Evolutionary conservation across 1,284 basidiomycete species (phyloP).

Genomic region (Schizophyllum amplum): DNA sequence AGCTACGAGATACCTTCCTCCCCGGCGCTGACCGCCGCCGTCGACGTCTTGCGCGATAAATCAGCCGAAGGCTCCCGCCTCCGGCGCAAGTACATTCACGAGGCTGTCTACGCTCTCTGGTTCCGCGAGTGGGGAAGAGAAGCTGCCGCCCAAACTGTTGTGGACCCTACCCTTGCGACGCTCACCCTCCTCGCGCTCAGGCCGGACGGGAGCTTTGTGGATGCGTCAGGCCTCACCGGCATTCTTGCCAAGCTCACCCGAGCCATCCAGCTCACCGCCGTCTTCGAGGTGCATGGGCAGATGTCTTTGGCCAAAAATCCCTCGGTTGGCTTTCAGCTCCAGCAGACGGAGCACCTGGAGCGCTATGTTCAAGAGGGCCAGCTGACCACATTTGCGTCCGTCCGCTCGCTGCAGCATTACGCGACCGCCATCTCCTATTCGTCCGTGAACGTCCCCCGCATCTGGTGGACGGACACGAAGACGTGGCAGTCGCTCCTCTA

Average conservation of each 20-base stretch:
- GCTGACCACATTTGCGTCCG: slow-evolving; percentile 15
- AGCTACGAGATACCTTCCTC: no score
- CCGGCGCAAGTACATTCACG: no score
- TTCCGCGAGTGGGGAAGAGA: slow-evolving; percentile 3
- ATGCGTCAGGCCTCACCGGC: slow-evolving; percentile 13
- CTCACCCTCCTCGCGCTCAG: slow-evolving; percentile 15
- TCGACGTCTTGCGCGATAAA: no score
- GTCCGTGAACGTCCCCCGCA: slow-evolving; percentile 11
- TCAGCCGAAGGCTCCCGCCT: no score
- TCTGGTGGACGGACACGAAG: slow-evolving; percentile 19
- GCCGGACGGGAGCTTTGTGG: slow-evolving; percentile 12
- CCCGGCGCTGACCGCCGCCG: no score
- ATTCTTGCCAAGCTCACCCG: slow-evolving; percentile 15
- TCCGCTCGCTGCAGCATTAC: slow-evolving; percentile 17
- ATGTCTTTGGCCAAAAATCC: slow-evolving; percentile 14
- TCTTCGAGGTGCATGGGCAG: no score
- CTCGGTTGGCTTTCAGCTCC: rapidly evolving
- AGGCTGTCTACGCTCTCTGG: slow-evolving; percentile 11
- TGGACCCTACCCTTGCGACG: slow-evolving; percentile 17
- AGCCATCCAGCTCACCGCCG: slow-evolving; percentile 17
- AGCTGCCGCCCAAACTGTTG: background rate
- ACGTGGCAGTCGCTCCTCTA: slow-evolving; percentile 13
- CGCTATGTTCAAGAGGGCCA: slow-evolving; percentile 16
- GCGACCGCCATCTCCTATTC: slow-evolving; percentile 14
- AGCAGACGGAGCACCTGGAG: background rate